Conservation (phyloP, 2,329 filamentous ascomycete species). For the Fusarium cyanostomum region DNA sequence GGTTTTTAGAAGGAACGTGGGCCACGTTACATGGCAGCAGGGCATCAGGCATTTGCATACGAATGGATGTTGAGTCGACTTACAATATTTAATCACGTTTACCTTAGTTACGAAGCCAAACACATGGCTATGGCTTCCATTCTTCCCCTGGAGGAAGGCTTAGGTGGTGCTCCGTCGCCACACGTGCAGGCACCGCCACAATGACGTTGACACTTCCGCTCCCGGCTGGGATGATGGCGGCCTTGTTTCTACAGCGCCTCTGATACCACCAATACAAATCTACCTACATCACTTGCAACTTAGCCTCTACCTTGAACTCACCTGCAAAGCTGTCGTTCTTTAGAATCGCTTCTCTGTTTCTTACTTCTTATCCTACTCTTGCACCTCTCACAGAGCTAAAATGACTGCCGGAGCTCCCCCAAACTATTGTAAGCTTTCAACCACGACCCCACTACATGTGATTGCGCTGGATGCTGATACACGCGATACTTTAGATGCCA, state of each 20-base stretch:
- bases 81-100: background rate
- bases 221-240: constrained; percentile 17
- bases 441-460: constrained; percentile 21
- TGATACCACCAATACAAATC: constrained; percentile 8
- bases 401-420: constrained; percentile 57
- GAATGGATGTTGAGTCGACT: background rate
- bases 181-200: constrained; percentile 52
- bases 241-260: constrained; percentile 10
- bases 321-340: constrained; percentile 7
- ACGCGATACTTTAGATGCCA: constrained; percentile 64
- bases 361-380: background rate
- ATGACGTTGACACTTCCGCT: constrained; percentile 52
- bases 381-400: constrained; percentile 20
- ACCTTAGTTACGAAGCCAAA: constrained; percentile 5
- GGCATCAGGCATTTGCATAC: constrained; percentile 1
- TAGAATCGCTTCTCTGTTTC: constrained; percentile 10
- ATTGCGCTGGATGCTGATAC: constrained; percentile 26
- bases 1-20: constrained; percentile 6
- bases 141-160: constrained; percentile 14
- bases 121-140: constrained; percentile 15
- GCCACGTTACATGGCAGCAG: constrained; percentile 10
- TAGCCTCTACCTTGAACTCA: constrained; percentile 13
- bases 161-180: constrained; percentile 38
- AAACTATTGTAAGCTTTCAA: constrained; percentile 64
- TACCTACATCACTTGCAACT: constrained; percentile 13